These are phyloP conservation scores for Lophiostoma macrostomum DNA, from an alignment of 495 filamentous ascomycete genomes.

Conservation along the genomic window DNA sequence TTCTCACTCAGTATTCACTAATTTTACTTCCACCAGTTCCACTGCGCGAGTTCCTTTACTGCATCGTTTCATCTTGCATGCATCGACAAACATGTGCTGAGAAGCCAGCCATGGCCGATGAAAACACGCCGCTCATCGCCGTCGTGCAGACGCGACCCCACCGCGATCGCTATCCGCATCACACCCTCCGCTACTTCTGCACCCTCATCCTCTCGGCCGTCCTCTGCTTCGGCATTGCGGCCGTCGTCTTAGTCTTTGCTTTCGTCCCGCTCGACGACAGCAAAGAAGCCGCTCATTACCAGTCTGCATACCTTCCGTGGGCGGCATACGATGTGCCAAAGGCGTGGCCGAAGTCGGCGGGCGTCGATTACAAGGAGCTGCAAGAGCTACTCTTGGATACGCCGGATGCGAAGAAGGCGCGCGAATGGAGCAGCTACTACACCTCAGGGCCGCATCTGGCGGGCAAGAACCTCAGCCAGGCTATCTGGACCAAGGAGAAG, in stretches of 20 bases:
- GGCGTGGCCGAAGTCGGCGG: slow-evolving; percentile 36
- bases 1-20: not conserved
- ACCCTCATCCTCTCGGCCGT: slow-evolving; percentile 58
- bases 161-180: slow-evolving; percentile 66
- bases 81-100: slow-evolving; percentile 6
- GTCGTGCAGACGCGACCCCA: slow-evolving; percentile 51
- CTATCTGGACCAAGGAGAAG: slow-evolving; percentile 78
- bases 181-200: slow-evolving; percentile 67
- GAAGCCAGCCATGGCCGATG: slow-evolving; percentile 49
- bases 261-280: slow-evolving; percentile 35
- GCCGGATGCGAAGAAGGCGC: slow-evolving; percentile 63
- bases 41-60: too few relatives aligned
- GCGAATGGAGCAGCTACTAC: slow-evolving; percentile 89
- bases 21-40: not conserved
- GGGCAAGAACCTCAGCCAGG: slow-evolving; percentile 83
- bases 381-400: slow-evolving; percentile 67
- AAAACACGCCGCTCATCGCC: slow-evolving; percentile 60
- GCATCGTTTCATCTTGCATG: not conserved
- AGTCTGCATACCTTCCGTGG: slow-evolving; percentile 43
- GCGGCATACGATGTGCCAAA: slow-evolving; percentile 45
- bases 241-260: slow-evolving; percentile 59
- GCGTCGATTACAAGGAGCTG: slow-evolving; percentile 62
- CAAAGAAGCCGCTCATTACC: slow-evolving; percentile 16
- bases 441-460: slow-evolving; percentile 84
- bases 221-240: slow-evolving; percentile 55